Base-by-base conservation (phyloP, 2,329 filamentous ascomycete genomes). In the Clarireedia monteithiana region DNA sequence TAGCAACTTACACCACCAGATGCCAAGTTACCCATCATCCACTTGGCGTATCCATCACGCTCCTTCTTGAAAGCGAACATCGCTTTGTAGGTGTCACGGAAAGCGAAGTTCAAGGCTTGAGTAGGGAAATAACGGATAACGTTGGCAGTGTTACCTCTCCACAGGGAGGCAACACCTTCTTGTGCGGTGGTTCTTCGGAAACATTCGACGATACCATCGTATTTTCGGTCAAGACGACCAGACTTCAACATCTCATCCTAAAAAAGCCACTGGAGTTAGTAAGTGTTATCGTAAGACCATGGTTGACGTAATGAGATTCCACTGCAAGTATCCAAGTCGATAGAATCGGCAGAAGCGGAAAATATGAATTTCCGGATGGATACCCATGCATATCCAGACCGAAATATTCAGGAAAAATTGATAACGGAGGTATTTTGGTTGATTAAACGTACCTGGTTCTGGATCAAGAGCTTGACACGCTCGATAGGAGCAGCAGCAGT, bases 31-130 rank as follows among this genome's bases (percentile, higher is more conserved):
- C 94, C 94, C 68, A 82, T 84, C 94, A 99, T 97, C 94, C 94
- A 99, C 88, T 91, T 91, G 75, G 79, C 82, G 79, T 99, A 99
- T 73, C 94, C 94, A 77, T 99, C 94, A 80, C 86, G 87, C 64
- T 99, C 94, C 89, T 97, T 97, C 91, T 97, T 99, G 91, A 90
- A 99, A 75, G 90, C 89, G 87, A 99, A 99, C 91, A 99, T 95
- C 74, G 88, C 84, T 91, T 99, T 99, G 91, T 96, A 99, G 86
- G 95, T 96, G 80, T 99, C 94, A 79, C 94, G 94, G 94, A 99
- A 99, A 76, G 94, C 94, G 75, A 99, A 99, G 91, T 99, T 99
- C 77, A 99, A 84, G 72, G 94, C 94, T 86, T 99, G 94, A 77
- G 94, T 99, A 70, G 94, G 94, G 90, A 99, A 99, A 84, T 99